These are phyloP conservation scores for Sphagnum tenellum DNA, from an alignment of 225 moss, liverwort and hornwort genomes.

Conservation along the genomic window DNA sequence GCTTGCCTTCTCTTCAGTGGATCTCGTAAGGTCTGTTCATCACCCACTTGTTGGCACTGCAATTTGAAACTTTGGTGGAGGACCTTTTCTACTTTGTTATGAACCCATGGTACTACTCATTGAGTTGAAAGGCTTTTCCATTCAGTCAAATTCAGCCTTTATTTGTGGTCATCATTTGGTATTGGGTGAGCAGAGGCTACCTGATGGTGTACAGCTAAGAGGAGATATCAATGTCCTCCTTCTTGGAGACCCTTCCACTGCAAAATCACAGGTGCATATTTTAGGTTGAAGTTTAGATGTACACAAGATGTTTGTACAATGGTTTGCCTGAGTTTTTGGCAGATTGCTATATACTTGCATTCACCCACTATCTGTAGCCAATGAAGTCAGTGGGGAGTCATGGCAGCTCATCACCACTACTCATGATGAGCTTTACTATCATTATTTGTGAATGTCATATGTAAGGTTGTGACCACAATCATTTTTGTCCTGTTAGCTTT, in stretches of 20 bases:
- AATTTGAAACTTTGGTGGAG: no score
- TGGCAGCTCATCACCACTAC: background rate
- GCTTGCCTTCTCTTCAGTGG: conserved; percentile 93
- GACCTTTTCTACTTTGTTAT: no score
- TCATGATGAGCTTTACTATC: background rate
- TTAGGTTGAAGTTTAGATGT: background rate
- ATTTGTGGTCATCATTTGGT: background rate
- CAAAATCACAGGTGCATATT: conserved; percentile 72
- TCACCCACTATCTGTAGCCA: background rate
- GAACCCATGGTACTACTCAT: no score
- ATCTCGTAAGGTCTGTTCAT: conserved; percentile 67
- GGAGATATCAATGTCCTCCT: conserved; percentile 97
- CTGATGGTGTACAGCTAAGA: conserved; percentile 73
- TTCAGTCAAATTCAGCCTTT: no score
- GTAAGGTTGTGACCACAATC: no score
- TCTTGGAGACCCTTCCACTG: conserved; percentile 92
- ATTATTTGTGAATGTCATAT: no score
- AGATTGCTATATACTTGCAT: background rate
- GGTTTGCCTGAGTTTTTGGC: background rate
- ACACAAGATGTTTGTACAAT: background rate
- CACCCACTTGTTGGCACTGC: background rate
- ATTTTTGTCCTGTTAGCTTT: no score
- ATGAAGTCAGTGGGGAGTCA: no score
- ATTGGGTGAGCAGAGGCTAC: conserved; percentile 49
- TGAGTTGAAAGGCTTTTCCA: no score